Evolutionary conservation across 192 early-diverging fungal genomes (phyloP), one percentile per base, ranked within the genome.

Genomic region (Entomortierella lignicola): DNA sequence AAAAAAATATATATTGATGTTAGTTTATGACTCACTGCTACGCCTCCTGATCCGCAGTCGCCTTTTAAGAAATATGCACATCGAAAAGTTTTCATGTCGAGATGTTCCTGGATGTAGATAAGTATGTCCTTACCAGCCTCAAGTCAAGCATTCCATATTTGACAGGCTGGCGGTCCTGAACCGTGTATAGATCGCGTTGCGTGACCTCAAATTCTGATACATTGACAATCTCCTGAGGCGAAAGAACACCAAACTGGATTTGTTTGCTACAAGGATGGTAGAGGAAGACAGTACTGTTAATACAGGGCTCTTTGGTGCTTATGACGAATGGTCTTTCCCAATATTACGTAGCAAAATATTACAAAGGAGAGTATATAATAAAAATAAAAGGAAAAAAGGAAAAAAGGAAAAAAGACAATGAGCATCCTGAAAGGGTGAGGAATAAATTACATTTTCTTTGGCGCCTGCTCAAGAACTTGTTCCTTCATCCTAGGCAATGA

Each of bases 161-260:
- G 59, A 93, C 92, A 5, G 96, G 95, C 20, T 86, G 87, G n/a
- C 92, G 86, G 55, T 88, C 87, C 62, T 92, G 88, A 8, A 85
- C 82, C 59, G 87, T 79, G 81, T 94, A 92, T 26, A 98, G 85
- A 83, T 97, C 93, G 52, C 95, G 91, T 70, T 98, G 91, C 41
- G 93, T 93, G 51, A 98, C 88, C 79, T 96, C 96, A 41, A 98
- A 85, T 60, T 98, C 95, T 13, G 95, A 88, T 29, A 92, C 88
- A 80, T 95, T 93, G 72, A 94, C 92, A 67, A 96, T 94, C 50
- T 95, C 93, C 67, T 93, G 91, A 20, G 92, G 90, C 58, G 95
- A 95, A 27, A 97, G 89, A 15, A 97, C 94, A 57, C 98, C 95
- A 85, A 99, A 99, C 81, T 97, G 92, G 68, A 99, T 95, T 66